Percentiles rank a stretch among this genome's conserved stretches.
Conservation (phyloP, 2,329 filamentous ascomycete species). For the Teratosphaeria pseudoeucalypti region DNA sequence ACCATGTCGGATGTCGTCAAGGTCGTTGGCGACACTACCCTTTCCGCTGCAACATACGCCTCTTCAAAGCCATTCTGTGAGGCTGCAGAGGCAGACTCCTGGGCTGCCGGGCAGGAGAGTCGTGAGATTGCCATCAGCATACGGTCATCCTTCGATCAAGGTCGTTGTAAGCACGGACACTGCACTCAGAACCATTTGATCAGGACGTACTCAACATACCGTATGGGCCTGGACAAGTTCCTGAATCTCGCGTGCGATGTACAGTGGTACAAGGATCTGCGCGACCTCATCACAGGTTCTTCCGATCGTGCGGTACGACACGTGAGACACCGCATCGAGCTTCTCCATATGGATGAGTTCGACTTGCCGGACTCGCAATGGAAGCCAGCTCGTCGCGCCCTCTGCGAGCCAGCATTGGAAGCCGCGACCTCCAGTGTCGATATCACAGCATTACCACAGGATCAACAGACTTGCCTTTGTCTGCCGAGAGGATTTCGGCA, state of each 20-base stretch:
- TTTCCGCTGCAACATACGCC: neutral
- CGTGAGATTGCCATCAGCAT: neutral
- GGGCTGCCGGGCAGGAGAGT: neutral
- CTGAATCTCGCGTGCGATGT: neutral
- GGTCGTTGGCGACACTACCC: neutral
- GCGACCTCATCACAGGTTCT: neutral
- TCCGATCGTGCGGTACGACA: neutral
- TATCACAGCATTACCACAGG: neutral
- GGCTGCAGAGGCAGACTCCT: neutral
- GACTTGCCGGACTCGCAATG: neutral
- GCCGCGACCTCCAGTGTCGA: neutral
- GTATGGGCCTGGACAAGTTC: neutral
- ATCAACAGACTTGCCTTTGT: neutral
- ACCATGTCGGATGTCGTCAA: neutral
- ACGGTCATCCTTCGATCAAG: neutral
- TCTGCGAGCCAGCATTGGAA: neutral
- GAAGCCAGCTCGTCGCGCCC: neutral
- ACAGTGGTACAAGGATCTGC: constrained; percentile 4
- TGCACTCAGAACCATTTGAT: neutral
- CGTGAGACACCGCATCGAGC: neutral
- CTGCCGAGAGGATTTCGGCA: neutral
- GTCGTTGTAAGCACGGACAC: neutral
- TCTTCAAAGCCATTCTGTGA: neutral
- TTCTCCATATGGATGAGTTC: neutral
- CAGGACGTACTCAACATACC: neutral